Evolutionary conservation across 2,329 filamentous ascomycete species (phyloP).

Genomic region (Stromatinia cepivora): DNA sequence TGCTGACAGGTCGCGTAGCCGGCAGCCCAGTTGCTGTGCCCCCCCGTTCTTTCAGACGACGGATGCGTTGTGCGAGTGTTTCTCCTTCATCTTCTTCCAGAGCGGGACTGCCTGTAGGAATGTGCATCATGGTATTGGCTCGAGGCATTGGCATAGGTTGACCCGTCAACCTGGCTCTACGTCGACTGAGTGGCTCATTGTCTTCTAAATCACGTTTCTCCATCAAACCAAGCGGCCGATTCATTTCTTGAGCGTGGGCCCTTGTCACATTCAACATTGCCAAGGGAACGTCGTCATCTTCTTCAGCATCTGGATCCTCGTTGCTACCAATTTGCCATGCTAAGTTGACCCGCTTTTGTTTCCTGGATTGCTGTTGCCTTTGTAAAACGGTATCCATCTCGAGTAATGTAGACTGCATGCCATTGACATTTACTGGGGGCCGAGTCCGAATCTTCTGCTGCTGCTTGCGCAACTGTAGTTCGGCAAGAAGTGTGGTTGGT

Average conservation of each 20-base stretch:
- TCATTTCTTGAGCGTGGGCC: constrained; percentile 48
- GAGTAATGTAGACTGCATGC: constrained; percentile 87
- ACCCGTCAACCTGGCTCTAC: constrained; percentile 39
- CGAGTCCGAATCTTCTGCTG: constrained; percentile 80
- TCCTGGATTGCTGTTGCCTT: constrained; percentile 72
- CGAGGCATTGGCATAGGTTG: constrained; percentile 30
- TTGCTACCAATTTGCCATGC: constrained; percentile 79
- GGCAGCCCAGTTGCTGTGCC: constrained; percentile 42
- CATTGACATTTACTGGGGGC: constrained; percentile 63
- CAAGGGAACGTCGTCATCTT: constrained; percentile 84
- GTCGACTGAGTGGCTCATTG: constrained; percentile 65
- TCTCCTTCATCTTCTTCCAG: constrained; percentile 54
- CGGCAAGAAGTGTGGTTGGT: constrained; percentile 88
- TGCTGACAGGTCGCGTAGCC: constrained; percentile 55
- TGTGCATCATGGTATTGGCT: constrained; percentile 37
- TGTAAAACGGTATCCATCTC: constrained; percentile 90
- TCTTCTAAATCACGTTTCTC: constrained; percentile 85
- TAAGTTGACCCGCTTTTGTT: constrained; percentile 75
- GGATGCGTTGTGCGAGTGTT: constrained; percentile 65
- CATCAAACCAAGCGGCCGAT: constrained; percentile 71
- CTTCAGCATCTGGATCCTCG: constrained; percentile 50
- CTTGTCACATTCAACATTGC: constrained; percentile 71
- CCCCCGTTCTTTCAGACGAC: constrained; percentile 59
- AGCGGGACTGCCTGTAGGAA: constrained; percentile 32
- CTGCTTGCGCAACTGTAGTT: constrained; percentile 86